Percentiles rank a stretch among this genome's conserved stretches.
Conservation (phyloP, 2,329 filamentous ascomycete species). For the Fusarium tricinctum region DNA sequence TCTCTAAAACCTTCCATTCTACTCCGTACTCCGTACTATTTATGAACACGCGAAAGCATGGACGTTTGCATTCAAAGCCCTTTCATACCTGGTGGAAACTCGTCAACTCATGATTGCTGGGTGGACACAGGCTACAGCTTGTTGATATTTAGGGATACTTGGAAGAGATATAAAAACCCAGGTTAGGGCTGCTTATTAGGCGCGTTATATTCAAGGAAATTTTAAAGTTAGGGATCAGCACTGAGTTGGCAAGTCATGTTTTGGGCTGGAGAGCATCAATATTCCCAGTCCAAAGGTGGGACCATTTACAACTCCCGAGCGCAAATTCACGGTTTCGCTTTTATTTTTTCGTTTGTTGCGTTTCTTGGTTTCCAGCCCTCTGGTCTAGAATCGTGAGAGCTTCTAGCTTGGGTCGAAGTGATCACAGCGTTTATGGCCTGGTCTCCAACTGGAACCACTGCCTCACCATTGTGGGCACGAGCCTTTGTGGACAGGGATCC, state of each 20-base stretch:
- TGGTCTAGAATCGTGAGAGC: slow-evolving; percentile 12
- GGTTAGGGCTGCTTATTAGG: background rate
- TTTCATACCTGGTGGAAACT: slow-evolving; percentile 10
- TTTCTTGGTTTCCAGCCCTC: background rate
- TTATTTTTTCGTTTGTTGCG: background rate
- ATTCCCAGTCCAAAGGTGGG: background rate
- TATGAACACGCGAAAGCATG: slow-evolving; percentile 16
- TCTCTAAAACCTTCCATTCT: slow-evolving; percentile 39
- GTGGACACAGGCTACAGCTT: slow-evolving; percentile 14
- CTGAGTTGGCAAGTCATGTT: slow-evolving; percentile 35
- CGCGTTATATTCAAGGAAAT: slow-evolving; percentile 22
- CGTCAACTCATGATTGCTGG: slow-evolving; percentile 18
- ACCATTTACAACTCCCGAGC: slow-evolving; percentile 27
- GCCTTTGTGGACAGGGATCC: slow-evolving; percentile 20
- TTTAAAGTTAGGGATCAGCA: slow-evolving; percentile 30
- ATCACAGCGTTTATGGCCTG: slow-evolving; percentile 9
- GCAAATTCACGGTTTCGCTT: slow-evolving; percentile 17
- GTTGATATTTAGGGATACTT: slow-evolving; percentile 22
- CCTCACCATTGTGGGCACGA: slow-evolving; percentile 46
- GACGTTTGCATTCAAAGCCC: slow-evolving; percentile 16
- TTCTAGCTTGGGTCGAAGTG: slow-evolving; percentile 8
- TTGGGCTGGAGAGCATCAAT: background rate
- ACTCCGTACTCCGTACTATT: too few relatives aligned
- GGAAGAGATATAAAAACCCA: background rate
- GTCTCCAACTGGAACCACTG: slow-evolving; percentile 28